These are phyloP conservation scores for Penicillium crustosum DNA, from an alignment of 2,329 filamentous ascomycete species.

Conservation along the genomic window DNA sequence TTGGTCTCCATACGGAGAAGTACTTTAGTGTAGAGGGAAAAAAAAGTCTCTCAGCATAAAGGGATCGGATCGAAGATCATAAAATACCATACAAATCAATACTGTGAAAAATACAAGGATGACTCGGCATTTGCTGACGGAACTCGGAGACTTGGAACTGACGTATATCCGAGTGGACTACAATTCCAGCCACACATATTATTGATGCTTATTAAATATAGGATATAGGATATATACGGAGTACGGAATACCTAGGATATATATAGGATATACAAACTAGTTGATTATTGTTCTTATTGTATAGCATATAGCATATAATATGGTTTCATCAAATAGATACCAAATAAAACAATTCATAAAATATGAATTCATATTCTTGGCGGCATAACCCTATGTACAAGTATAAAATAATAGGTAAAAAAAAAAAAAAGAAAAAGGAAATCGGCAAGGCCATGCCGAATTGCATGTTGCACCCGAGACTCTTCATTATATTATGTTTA, in stretches of 20 bases:
- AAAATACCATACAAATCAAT: neutral
- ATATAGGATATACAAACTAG: too few species aligned
- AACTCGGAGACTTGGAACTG: conserved; percentile 19
- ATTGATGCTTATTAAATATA: too few species aligned
- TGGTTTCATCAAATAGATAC: neutral
- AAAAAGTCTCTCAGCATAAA: too few species aligned
- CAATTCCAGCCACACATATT: conserved; percentile 12
- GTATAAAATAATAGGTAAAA: neutral
- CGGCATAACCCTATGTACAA: neutral
- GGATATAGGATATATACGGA: too few species aligned
- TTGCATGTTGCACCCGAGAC: neutral
- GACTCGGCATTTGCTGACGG: conserved; percentile 23
- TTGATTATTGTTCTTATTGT: too few species aligned
- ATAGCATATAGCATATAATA: too few species aligned
- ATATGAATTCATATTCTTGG: neutral
- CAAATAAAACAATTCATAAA: neutral
- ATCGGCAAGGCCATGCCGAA: neutral
- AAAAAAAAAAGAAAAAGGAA: neutral
- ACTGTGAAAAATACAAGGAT: conserved; percentile 1
- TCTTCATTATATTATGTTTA: neutral
- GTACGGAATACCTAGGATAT: too few species aligned
- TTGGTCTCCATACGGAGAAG: neutral
- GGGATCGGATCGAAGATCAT: conserved; percentile 3
- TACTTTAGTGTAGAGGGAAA: neutral
- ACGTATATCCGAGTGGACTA: conserved; percentile 23